These are phyloP conservation scores for Patellifolia procumbens DNA, from an alignment of 179 eudicot genomes.

Conservation along the genomic window DNA sequence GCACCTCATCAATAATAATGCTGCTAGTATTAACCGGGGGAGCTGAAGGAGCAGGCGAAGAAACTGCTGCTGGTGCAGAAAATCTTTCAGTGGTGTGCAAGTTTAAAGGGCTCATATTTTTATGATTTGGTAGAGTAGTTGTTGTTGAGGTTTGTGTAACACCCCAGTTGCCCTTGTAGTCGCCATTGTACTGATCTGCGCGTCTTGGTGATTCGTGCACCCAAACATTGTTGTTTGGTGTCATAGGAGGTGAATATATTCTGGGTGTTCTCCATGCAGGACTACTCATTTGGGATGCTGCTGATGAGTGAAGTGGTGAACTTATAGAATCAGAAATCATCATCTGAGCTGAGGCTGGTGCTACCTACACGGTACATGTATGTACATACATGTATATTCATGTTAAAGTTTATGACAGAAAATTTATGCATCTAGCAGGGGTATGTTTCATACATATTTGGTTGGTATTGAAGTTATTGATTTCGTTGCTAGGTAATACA, in stretches of 20 bases:
- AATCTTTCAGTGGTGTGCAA: slow-evolving; percentile 8
- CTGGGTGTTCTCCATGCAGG: slow-evolving; percentile 24
- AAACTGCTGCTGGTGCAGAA: slow-evolving; percentile 14
- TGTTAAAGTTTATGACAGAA: background rate
- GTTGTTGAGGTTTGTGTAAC: too few relatives aligned
- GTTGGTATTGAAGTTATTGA: background rate
- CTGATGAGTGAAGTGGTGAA: slow-evolving; percentile 10
- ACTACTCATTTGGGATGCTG: slow-evolving; percentile 13
- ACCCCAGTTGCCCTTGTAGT: slow-evolving; percentile 10
- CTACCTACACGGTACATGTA: too few relatives aligned
- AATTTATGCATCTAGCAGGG: too few relatives aligned
- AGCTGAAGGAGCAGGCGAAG: slow-evolving; percentile 55
- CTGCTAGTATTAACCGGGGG: slow-evolving; percentile 34
- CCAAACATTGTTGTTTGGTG: slow-evolving; percentile 16
- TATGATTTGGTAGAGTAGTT: too few relatives aligned
- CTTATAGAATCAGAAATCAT: slow-evolving; percentile 2
- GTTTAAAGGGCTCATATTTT: background rate
- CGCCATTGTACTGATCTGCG: background rate
- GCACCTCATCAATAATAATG: slow-evolving; percentile 21
- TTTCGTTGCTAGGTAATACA: background rate
- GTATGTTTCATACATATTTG: too few relatives aligned
- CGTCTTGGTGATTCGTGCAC: slow-evolving; percentile 14
- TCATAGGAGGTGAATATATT: slow-evolving; percentile 15
- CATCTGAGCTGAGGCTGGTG: slow-evolving; percentile 18
- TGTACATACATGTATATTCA: background rate